Conservation (phyloP, 202 grass and related monocot genomes). For the Panicum hallii region DNA sequence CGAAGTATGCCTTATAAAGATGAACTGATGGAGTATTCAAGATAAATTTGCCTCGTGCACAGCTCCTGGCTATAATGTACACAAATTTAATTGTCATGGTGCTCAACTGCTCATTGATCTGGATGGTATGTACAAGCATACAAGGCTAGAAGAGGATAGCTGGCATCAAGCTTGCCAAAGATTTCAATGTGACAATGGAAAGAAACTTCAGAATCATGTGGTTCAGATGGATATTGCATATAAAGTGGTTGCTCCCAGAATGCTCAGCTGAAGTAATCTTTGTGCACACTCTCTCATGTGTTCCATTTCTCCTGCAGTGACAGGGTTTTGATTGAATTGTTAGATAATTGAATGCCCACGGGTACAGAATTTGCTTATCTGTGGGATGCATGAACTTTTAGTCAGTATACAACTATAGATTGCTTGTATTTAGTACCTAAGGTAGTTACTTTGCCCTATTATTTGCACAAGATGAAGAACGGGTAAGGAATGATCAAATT, state of each 20-base stretch:
- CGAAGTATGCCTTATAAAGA: not conserved
- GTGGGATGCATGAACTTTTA: not conserved
- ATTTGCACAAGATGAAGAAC: not conserved
- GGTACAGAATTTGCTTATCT: not conserved
- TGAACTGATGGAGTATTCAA: not conserved
- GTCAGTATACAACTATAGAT: not conserved
- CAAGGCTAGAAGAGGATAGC: conserved; percentile 18
- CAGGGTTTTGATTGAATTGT: not conserved
- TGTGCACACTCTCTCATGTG: not conserved
- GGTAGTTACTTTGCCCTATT: conserved; percentile 2
- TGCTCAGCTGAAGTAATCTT: conserved; percentile 54
- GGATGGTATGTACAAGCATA: conserved; percentile 47
- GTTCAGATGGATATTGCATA: conserved; percentile 65
- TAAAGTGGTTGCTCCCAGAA: conserved; percentile 46
- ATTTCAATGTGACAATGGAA: conserved; percentile 66
- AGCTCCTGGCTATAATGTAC: not conserved
- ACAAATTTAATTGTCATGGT: not conserved
- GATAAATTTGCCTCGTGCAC: not conserved
- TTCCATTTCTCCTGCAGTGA: conserved; percentile 17
- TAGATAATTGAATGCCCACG: not conserved
- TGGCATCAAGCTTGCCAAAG: conserved; percentile 52
- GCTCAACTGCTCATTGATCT: not conserved
- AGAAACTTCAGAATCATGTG: conserved; percentile 63
- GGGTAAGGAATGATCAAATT: conserved; percentile 17
- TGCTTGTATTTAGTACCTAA: not conserved